Percentiles rank a stretch among this genome's conserved stretches.
Conservation (phyloP, 805 yeast genomes). For the Wickerhamiella australiensis region DNA sequence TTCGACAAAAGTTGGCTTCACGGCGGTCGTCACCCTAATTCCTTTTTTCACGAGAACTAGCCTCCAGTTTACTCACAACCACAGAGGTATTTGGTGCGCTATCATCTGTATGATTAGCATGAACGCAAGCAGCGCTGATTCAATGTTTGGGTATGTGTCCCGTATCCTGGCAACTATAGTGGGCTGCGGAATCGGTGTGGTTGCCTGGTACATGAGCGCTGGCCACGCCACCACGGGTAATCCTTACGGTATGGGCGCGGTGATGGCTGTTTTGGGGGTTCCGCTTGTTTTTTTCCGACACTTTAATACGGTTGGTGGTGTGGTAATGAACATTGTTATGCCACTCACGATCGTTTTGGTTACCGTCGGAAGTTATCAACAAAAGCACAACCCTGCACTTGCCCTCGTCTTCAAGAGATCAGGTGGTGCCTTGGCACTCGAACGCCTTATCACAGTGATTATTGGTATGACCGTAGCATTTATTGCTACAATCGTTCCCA, state of each 20-base stretch:
- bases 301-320: constrained; percentile 8
- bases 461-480: constrained; percentile 3
- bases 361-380: constrained; percentile 5
- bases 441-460: constrained; percentile 5
- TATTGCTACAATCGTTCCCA: not conserved
- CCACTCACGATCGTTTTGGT: constrained; percentile 5
- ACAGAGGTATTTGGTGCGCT: constrained; percentile 26
- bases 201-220: constrained; percentile 27
- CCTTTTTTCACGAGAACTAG: constrained; percentile 25
- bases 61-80: constrained; percentile 19
- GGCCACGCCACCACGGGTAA: constrained; percentile 24
- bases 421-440: constrained; percentile 3
- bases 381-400: constrained; percentile 4
- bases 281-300: constrained; percentile 1
- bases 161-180: constrained; percentile 25
- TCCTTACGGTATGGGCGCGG: constrained; percentile 8
- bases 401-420: not conserved
- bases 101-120: constrained; percentile 26
- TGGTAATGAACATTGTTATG: constrained; percentile 9
- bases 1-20: constrained; percentile 4
- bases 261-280: constrained; percentile 1
- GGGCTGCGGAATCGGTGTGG: constrained; percentile 27
- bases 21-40: constrained; percentile 15
- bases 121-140: constrained; percentile 27
- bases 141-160: constrained; percentile 23